phyloP scores from a whole-genome alignment of 345 rosid genomes.

The Carallia brachiata region DNA sequence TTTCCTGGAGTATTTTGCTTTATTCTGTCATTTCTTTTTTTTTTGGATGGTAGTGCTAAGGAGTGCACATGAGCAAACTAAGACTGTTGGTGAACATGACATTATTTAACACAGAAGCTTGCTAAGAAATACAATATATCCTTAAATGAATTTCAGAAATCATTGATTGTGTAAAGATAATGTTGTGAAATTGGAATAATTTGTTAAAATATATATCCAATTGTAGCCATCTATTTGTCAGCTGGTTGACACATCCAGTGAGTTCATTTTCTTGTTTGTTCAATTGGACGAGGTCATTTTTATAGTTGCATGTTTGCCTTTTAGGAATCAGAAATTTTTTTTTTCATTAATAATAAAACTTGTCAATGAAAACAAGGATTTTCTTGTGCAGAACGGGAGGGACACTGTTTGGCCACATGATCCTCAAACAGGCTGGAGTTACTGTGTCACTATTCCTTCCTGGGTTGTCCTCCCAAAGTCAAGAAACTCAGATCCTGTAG shows the following conservation, averaged over 20 bases:
- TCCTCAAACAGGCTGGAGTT: conserved; percentile 91
- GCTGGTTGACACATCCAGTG: background rate
- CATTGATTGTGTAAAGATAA: background rate
- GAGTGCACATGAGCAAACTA: background rate
- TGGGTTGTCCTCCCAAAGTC: conserved; percentile 91
- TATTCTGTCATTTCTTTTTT: background rate
- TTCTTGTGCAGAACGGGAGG: conserved; percentile 73
- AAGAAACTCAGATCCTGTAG: conserved; percentile 92
- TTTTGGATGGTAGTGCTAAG: background rate
- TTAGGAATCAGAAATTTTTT: background rate
- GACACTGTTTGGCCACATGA: conserved; percentile 94
- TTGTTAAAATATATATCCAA: background rate
- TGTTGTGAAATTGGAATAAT: background rate
- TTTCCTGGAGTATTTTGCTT: background rate
- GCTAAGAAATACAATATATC: background rate
- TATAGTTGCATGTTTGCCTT: background rate
- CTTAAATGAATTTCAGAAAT: background rate
- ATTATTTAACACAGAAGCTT: background rate
- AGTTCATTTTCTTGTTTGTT: background rate
- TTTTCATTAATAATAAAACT: background rate
- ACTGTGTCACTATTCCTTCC: conserved; percentile 81
- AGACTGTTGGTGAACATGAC: background rate
- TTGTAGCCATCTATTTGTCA: background rate
- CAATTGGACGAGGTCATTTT: background rate
- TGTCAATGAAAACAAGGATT: background rate